Conservation (phyloP, 768 basidiomycete species). For the Tylopilus subfusipes region DNA sequence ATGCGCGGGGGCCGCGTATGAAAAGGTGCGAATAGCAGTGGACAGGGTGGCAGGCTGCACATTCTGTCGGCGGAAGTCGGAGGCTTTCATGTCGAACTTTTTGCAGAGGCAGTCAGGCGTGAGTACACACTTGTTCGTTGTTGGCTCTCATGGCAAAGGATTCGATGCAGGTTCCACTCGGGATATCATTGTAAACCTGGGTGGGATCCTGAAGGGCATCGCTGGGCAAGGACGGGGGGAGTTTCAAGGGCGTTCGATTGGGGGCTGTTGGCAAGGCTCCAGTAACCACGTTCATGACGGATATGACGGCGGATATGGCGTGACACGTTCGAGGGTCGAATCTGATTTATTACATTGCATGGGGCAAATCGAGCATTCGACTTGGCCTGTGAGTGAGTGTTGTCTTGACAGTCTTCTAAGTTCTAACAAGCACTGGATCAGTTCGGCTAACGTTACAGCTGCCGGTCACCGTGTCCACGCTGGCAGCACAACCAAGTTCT, state of each 20-base stretch:
- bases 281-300: neutral
- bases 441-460: constrained; percentile 4
- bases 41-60: constrained; percentile 16
- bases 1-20: constrained; percentile 17
- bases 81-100: constrained; percentile 21
- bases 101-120: constrained; percentile 24
- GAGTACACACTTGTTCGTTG: constrained; percentile 3
- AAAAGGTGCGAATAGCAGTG: constrained; percentile 17
- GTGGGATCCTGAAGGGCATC: neutral
- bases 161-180: constrained; percentile 22
- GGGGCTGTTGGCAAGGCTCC: neutral
- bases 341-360: neutral
- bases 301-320: neutral
- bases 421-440: too few relatives aligned
- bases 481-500: neutral
- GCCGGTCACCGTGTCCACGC: constrained; percentile 2
- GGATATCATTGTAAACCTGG: constrained; percentile 12
- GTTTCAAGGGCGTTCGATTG: neutral
- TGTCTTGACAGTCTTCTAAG: too few relatives aligned
- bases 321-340: neutral
- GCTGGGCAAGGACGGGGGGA: neutral
- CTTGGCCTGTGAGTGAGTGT: neutral
- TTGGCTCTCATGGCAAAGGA: neutral
- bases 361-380: neutral
- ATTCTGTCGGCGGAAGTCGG: constrained; percentile 19